These are phyloP conservation scores for Malus asiatica DNA, from an alignment of 306 rosid genomes.

Conservation along the genomic window DNA sequence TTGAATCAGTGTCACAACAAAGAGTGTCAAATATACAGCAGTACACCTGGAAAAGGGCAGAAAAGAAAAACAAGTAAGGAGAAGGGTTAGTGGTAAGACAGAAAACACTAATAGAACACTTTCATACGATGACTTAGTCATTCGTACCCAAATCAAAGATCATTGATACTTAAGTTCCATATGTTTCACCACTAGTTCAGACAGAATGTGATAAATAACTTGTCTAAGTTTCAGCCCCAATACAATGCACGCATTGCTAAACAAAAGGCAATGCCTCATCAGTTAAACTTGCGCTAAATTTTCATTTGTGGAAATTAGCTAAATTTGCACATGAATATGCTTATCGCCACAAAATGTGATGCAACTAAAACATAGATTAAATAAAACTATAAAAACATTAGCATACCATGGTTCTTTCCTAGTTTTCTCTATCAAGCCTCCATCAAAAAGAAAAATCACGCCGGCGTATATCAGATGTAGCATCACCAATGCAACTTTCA, in stretches of 20 bases:
- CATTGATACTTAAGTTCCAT: background rate
- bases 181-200: background rate
- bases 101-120: slow-evolving; percentile 2
- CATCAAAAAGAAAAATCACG: slow-evolving; percentile 68
- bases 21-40: slow-evolving; percentile 55
- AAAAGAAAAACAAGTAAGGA: slow-evolving; percentile 6
- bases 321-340: background rate
- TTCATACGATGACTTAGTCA: background rate
- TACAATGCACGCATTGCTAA: background rate
- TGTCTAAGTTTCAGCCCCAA: background rate
- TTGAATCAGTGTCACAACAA: slow-evolving; percentile 56
- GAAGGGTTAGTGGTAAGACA: background rate
- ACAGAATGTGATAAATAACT: background rate
- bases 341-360: background rate
- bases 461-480: slow-evolving; percentile 61
- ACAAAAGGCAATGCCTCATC: background rate
- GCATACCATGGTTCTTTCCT: slow-evolving; percentile 75
- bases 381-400: background rate
- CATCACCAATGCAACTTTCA: slow-evolving; percentile 64
- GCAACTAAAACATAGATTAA: background rate
- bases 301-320: background rate
- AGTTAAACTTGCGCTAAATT: background rate
- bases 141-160: background rate
- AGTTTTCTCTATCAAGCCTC: slow-evolving; percentile 57
- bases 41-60: slow-evolving; percentile 58